Evolutionary conservation across 371 early-diverging fungal species (phyloP).

Genomic region (Rhizopus delemar): DNA sequence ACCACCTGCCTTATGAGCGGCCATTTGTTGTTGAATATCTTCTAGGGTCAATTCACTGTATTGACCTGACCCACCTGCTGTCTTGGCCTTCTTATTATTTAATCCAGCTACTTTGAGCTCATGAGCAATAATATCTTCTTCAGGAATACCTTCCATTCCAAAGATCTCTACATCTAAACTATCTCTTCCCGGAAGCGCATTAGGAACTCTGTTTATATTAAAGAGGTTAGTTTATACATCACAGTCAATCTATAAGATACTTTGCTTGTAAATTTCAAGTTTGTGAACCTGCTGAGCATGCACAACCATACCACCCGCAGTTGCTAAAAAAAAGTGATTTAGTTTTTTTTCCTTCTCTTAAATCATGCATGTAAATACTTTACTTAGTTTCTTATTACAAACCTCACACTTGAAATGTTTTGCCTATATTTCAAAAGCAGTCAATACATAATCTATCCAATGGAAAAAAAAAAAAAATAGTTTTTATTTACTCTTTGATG

Average conservation of each 20-base stretch:
- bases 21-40: slow-evolving; percentile 41
- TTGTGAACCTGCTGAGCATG: slow-evolving; percentile 95
- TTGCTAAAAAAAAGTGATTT: slow-evolving; percentile 34
- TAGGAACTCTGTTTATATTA: slow-evolving; percentile 68
- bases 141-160: slow-evolving; percentile 94
- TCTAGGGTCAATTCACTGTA: slow-evolving; percentile 45
- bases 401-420: slow-evolving; percentile 90
- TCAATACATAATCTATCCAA: not conserved
- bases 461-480: not conserved
- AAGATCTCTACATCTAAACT: slow-evolving; percentile 87
- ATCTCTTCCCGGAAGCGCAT: slow-evolving; percentile 86
- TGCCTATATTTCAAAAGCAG: slow-evolving; percentile 49
- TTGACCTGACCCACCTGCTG: slow-evolving; percentile 33
- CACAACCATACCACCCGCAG: slow-evolving; percentile 89
- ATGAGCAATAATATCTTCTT: slow-evolving; percentile 74
- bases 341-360: not conserved
- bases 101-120: slow-evolving; percentile 46
- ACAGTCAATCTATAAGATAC: not conserved
- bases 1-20: slow-evolving; percentile 41
- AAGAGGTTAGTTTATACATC: not conserved
- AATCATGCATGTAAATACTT: slow-evolving; percentile 9
- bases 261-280: slow-evolving; percentile 74
- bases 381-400: slow-evolving; percentile 84
- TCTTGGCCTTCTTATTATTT: slow-evolving; percentile 23
- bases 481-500: slow-evolving; percentile 70